These are phyloP conservation scores for Olyra latifolia DNA, from an alignment of 176 grass and related monocot species.

Conservation along the genomic window DNA sequence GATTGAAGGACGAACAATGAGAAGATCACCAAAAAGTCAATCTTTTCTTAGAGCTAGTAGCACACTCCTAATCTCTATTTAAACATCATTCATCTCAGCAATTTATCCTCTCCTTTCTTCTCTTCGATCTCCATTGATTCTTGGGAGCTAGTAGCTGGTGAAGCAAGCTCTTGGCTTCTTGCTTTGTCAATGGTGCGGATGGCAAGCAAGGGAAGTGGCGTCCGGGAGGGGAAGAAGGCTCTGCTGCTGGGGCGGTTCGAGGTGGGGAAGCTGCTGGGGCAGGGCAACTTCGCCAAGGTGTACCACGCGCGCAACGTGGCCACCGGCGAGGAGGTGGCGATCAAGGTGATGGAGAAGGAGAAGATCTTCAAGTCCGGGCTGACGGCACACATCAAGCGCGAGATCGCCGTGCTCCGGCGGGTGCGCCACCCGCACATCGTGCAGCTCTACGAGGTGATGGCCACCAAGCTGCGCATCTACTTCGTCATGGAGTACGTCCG, in stretches of 20 bases:
- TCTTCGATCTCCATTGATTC: background rate
- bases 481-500: slow-evolving; percentile 98
- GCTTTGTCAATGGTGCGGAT: slow-evolving; percentile 31
- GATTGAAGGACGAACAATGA: too few relatives aligned
- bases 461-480: slow-evolving; percentile 94
- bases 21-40: slow-evolving; percentile 28
- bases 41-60: slow-evolving; percentile 11
- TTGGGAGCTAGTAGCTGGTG: background rate
- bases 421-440: slow-evolving; percentile 96
- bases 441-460: slow-evolving; percentile 95
- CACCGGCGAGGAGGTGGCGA: slow-evolving; percentile 74
- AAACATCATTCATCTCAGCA: background rate
- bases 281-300: slow-evolving; percentile 94
- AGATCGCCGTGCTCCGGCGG: slow-evolving; percentile 83
- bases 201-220: slow-evolving; percentile 36
- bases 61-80: slow-evolving; percentile 36
- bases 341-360: slow-evolving; percentile 97
- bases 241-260: slow-evolving; percentile 82
- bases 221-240: slow-evolving; percentile 42
- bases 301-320: slow-evolving; percentile 74
- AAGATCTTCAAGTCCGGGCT: slow-evolving; percentile 72
- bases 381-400: slow-evolving; percentile 83
- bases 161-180: background rate
- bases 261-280: slow-evolving; percentile 76
- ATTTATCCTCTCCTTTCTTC: slow-evolving; percentile 25